A percentile compares a stretch with the other conserved stretches of the same genome.
Evolutionary conservation across 2,329 filamentous ascomycete species (phyloP).

Genomic region (Neonectria sp.): DNA sequence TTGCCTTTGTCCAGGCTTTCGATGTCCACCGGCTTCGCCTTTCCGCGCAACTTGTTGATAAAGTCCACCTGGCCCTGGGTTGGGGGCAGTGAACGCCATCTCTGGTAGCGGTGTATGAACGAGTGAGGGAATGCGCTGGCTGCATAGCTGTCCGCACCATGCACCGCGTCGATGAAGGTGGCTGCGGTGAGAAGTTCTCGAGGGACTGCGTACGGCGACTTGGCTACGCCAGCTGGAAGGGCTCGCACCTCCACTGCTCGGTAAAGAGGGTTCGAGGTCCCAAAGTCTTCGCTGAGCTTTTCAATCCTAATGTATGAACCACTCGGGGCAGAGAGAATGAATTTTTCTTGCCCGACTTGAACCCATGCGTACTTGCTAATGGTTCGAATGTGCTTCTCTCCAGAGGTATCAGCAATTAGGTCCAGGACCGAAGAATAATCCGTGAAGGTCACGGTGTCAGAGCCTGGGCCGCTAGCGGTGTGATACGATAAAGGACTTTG

Average conservation of each 20-base stretch:
- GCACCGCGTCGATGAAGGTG: conserved; percentile 82
- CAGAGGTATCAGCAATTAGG: conserved; percentile 85
- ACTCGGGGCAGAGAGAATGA: conserved; percentile 76
- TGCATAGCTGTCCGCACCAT: conserved; percentile 88
- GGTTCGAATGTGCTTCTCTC: conserved; percentile 83
- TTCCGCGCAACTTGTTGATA: conserved; percentile 75
- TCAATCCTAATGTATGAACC: conserved; percentile 74
- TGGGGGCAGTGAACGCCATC: conserved; percentile 80
- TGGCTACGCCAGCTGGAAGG: conserved; percentile 60
- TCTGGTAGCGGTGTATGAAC: conserved; percentile 76
- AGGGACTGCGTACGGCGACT: conserved; percentile 77
- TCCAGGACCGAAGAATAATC: conserved; percentile 96
- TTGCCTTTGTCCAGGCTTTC: conserved; percentile 81
- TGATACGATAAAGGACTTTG: conserved; percentile 33
- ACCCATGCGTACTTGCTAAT: conserved; percentile 89
- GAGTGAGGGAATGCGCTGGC: conserved; percentile 73
- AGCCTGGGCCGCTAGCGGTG: conserved; percentile 30
- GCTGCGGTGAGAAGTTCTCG: conserved; percentile 75
- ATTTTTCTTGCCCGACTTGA: conserved; percentile 77
- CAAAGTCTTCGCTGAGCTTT: conserved; percentile 48
- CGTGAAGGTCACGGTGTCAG: conserved; percentile 79
- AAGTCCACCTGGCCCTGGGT: conserved; percentile 77
- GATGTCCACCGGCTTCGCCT: conserved; percentile 66
- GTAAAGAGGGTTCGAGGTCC: conserved; percentile 52
- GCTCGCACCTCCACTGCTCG: conserved; percentile 65